phyloP scores from a whole-genome alignment of 2,329 filamentous ascomycete species.

The Orbilia oligospora region DNA sequence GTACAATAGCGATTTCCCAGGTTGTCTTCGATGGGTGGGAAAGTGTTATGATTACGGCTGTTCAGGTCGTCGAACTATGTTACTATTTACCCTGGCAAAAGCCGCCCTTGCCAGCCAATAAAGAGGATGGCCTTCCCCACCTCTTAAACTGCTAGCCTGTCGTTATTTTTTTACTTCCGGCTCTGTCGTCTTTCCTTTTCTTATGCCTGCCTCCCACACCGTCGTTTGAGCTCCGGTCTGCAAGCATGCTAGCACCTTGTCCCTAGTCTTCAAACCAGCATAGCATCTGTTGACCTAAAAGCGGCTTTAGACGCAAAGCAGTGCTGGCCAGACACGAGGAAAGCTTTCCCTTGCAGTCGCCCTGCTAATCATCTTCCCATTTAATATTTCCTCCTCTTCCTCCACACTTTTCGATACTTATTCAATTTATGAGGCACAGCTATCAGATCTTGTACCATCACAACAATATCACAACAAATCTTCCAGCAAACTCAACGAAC shows the following conservation, averaged over 20 bases:
- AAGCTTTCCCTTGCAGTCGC: constrained; percentile 59
- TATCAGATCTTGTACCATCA: constrained; percentile 38
- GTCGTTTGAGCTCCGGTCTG: constrained; percentile 55
- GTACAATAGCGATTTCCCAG: constrained; percentile 54
- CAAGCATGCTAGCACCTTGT: constrained; percentile 58
- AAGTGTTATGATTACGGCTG: constrained; percentile 53
- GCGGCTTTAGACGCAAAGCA: constrained; percentile 58
- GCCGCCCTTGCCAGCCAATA: constrained; percentile 54
- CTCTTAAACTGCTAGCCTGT: constrained; percentile 51
- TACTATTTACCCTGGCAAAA: constrained; percentile 48
- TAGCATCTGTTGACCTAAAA: constrained; percentile 60
- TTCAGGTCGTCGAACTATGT: constrained; percentile 39
- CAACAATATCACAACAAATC: constrained; percentile 18
- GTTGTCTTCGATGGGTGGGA: constrained; percentile 40
- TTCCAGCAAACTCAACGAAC: constrained; percentile 20
- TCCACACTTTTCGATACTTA: constrained; percentile 58
- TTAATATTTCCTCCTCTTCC: constrained; percentile 60
- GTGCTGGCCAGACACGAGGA: constrained; percentile 57
- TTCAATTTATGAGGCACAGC: constrained; percentile 33
- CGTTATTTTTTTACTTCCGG: constrained; percentile 45
- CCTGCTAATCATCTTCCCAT: constrained; percentile 61
- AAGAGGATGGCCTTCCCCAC: constrained; percentile 57
- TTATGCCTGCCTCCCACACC: constrained; percentile 58
- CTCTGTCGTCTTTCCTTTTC: constrained; percentile 60
- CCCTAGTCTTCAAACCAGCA: constrained; percentile 56